Evolutionary conservation across 75 land plant species (phyloP).

Genomic region (Ceratopteris richardii): DNA sequence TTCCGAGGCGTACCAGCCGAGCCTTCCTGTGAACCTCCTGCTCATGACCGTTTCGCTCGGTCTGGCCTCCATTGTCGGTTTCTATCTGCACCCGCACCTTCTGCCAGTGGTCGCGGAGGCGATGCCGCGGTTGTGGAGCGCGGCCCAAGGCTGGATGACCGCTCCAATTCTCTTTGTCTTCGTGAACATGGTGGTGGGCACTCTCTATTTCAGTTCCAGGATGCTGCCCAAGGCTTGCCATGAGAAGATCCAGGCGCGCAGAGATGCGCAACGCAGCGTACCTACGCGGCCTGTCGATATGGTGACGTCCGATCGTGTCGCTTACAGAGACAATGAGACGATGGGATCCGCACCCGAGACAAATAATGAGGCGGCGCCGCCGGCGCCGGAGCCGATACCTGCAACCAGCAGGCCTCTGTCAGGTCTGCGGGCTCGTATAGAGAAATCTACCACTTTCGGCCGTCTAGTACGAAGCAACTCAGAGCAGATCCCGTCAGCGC

Average conservation of each 20-base stretch:
- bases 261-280: not conserved
- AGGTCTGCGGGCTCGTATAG: too few species aligned
- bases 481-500: not conserved
- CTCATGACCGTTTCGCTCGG: not conserved
- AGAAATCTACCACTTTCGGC: too few species aligned
- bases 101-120: not conserved
- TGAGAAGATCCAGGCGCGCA: not conserved
- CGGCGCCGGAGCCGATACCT: not conserved
- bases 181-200: slow-evolving; percentile 41
- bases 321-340: too few species aligned
- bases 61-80: not conserved
- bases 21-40: too few species aligned
- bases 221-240: not conserved
- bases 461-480: slow-evolving; percentile 11
- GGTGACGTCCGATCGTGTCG: too few species aligned
- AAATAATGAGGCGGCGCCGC: not conserved
- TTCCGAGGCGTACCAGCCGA: too few species aligned
- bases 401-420: not conserved
- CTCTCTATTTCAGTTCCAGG: slow-evolving; percentile 30
- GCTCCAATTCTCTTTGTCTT: slow-evolving; percentile 43
- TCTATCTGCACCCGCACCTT: not conserved
- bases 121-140: slow-evolving; percentile 19
- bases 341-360: too few species aligned
- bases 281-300: too few species aligned
- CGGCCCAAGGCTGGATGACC: slow-evolving; percentile 44